phyloP scores from a whole-genome alignment of 768 basidiomycete species.

The Coprinopsis cinerea region DNA sequence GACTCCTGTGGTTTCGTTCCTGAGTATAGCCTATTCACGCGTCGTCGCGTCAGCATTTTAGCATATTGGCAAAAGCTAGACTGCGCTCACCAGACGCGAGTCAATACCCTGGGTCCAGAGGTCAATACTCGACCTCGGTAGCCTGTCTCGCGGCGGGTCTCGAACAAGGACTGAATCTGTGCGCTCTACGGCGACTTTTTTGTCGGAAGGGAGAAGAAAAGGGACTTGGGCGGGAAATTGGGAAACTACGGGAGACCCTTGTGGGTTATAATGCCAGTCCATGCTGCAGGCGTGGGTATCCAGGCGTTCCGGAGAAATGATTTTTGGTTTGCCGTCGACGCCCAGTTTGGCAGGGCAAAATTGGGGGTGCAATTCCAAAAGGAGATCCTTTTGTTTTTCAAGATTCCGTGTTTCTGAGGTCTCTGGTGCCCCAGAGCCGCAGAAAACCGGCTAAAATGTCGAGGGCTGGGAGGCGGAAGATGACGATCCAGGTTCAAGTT shows the following conservation, averaged over 20 bases:
- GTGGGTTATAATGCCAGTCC: slow-evolving; percentile 5
- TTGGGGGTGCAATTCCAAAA: background rate
- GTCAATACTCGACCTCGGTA: slow-evolving; percentile 15
- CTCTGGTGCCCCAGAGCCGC: background rate
- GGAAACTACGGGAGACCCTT: slow-evolving; percentile 3
- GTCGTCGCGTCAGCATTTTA: slow-evolving; percentile 12
- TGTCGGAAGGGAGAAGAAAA: background rate
- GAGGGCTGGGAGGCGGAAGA: background rate
- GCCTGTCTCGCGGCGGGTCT: slow-evolving; percentile 26
- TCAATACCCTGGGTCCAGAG: slow-evolving; percentile 16
- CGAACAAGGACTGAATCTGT: slow-evolving; percentile 18
- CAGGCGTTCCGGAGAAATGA: slow-evolving; percentile 8
- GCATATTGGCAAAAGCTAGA: slow-evolving; percentile 8
- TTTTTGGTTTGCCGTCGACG: background rate
- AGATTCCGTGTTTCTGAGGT: no score
- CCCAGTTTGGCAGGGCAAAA: background rate
- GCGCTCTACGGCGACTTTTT: background rate
- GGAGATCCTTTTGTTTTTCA: background rate
- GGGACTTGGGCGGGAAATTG: background rate
- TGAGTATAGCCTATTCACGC: slow-evolving; percentile 1
- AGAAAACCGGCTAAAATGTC: background rate
- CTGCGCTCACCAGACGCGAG: slow-evolving; percentile 24
- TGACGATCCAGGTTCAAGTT: background rate
- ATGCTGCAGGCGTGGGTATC: slow-evolving; percentile 5
- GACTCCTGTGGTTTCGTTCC: slow-evolving; percentile 11